Base-by-base conservation (phyloP, 495 filamentous ascomycete genomes). In the Wilcoxina mikolae region DNA sequence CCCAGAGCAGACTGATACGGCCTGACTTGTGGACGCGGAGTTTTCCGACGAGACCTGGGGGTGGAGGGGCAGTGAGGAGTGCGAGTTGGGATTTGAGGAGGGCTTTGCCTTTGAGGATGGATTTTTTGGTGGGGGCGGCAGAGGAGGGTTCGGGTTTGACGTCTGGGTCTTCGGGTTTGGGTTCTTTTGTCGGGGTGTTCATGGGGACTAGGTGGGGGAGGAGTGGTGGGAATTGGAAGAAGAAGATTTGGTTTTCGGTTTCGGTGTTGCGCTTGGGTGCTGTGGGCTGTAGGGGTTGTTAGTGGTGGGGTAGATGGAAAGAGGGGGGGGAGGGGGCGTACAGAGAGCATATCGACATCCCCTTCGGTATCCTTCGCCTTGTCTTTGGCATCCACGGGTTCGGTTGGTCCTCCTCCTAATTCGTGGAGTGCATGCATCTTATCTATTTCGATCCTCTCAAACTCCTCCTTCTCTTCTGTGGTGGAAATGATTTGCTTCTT, bases 241-340 rank as follows among this genome's bases (percentile, higher is more conserved):
- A 65, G 35, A 66, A 66, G 47, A 66, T 57, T 31, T 65, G 61
- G 18, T 65, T 65, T 29, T 65, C 61, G 35, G 59, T 58, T 39
- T 65, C 60, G n/a, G 44, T 29, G 39, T 64, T 64, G 54, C 26
- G 11, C 39, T 9, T 26, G 20, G 24, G 28, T 44, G 22, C 52
- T 41, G 47, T 33, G 12, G 26, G 15, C 43, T 46, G 11, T 46
- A 1, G 15, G 7, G 7, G 11, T 46, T 46, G 11, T 46, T 46
- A 46, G 43, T 17, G 11, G 11, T 17, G 43, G n/a, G n/a, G 7
- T 17, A 17, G 43, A 20, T 11, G 11, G 43, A 3, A 18, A 18
- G 11, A 11, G 43, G 43, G n/a, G 11, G 7, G n/a, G 11, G 43
- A 24, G n/a, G 11, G 7, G 23, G 23, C 43, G 23, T 46, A 46